A percentile compares a stretch with the other conserved stretches of the same genome.
phyloP scores from a whole-genome alignment of 148 eudicot genomes.

The Cornus florida region DNA sequence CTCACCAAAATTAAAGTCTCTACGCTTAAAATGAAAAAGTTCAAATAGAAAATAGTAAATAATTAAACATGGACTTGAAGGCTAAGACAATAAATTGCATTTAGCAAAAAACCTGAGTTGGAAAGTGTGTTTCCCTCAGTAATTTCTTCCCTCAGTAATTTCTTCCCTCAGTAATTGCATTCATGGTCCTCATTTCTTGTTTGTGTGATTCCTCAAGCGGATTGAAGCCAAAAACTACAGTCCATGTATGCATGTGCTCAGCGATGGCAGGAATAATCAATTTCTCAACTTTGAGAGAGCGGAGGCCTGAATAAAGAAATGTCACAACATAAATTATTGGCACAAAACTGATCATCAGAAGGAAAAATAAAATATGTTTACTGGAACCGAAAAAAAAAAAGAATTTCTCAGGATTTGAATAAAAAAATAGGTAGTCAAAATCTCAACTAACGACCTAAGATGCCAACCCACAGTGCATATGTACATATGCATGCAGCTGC shows the following conservation, averaged over 20 bases:
- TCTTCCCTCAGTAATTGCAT: too few relatives aligned
- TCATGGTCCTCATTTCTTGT: slow-evolving; percentile 68
- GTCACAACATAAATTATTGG: neutral
- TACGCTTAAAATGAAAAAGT: neutral
- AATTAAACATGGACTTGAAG: neutral
- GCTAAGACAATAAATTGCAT: neutral
- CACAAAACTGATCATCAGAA: slow-evolving; percentile 3
- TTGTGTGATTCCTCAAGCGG: slow-evolving; percentile 58
- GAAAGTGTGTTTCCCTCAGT: slow-evolving; percentile 29
- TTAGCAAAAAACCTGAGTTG: slow-evolving; percentile 25
- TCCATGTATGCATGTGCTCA: slow-evolving; percentile 95
- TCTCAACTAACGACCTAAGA: neutral
- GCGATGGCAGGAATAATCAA: slow-evolving; percentile 91
- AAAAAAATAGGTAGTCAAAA: slow-evolving; percentile 1
- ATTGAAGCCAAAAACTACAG: slow-evolving; percentile 68
- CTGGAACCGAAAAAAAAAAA: neutral
- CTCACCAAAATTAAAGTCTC: too few relatives aligned
- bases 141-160: slow-evolving; percentile 39
- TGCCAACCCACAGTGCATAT: too few relatives aligned
- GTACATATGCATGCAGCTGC: neutral
- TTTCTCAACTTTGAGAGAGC: slow-evolving; percentile 68
- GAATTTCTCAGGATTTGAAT: neutral
- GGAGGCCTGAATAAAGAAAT: slow-evolving; percentile 51
- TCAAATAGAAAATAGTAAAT: slow-evolving; percentile 9
- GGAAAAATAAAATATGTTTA: neutral